These are phyloP conservation scores for Aspergillus campestris DNA, from an alignment of 495 filamentous ascomycete genomes.

Conservation along the genomic window DNA sequence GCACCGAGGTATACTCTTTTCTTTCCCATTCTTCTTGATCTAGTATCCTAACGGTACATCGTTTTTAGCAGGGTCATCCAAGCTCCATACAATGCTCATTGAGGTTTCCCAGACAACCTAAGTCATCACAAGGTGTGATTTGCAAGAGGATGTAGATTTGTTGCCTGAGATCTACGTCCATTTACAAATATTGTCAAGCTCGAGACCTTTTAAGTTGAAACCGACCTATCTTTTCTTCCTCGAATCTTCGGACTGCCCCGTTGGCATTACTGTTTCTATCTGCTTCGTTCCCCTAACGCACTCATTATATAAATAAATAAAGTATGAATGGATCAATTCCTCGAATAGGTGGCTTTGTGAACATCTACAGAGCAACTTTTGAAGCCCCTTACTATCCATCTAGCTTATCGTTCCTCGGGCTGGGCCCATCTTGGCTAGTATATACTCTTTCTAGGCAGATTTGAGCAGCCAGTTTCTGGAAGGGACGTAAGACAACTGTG, in stretches of 20 bases:
- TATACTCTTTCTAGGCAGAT: no score
- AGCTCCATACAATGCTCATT: constrained; percentile 31
- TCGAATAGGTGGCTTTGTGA: neutral
- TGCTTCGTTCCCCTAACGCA: neutral
- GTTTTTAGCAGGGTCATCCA: constrained; percentile 34
- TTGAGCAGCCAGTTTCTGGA: no score
- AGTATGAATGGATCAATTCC: neutral
- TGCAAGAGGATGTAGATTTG: constrained; percentile 27
- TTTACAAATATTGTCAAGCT: constrained; percentile 15
- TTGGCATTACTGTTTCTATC: constrained; percentile 7
- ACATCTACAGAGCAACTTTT: no score
- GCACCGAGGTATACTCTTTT: constrained; percentile 26
- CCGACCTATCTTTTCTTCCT: constrained; percentile 17
- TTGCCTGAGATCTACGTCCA: constrained; percentile 19
- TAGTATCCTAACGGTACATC: constrained; percentile 1
- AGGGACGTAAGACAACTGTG: no score
- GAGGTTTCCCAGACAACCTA: constrained; percentile 20
- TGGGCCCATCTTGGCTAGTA: no score
- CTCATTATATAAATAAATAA: neutral
- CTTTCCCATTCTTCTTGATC: neutral
- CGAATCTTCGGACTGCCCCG: neutral
- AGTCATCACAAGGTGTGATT: constrained; percentile 24
- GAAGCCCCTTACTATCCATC: no score
- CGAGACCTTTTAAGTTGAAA: constrained; percentile 16
- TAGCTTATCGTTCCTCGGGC: no score